Conservation (phyloP, 1,284 basidiomycete genomes). For the Tilletia caries region DNA sequence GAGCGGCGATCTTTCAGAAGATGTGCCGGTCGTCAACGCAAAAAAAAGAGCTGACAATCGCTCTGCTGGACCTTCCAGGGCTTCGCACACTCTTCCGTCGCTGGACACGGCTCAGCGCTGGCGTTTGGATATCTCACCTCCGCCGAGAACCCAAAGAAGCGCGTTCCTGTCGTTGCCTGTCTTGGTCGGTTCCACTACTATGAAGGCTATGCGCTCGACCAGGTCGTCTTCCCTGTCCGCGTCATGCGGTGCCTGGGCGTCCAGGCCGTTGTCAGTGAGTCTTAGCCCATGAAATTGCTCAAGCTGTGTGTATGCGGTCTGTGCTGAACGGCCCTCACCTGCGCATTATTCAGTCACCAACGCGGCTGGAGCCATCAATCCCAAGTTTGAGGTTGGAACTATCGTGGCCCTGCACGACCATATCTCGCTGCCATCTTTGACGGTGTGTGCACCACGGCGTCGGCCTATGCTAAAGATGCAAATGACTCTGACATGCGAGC, state of each 20-base stretch:
- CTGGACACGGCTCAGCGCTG: slow-evolving; percentile 70
- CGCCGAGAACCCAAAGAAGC: slow-evolving; percentile 47
- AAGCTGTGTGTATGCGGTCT: not conserved
- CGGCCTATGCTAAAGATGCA: too few relatives aligned
- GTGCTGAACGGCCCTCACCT: not conserved
- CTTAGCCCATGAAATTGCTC: not conserved
- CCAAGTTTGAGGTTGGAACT: slow-evolving; percentile 70
- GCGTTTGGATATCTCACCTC: slow-evolving; percentile 69
- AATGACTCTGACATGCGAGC: too few relatives aligned
- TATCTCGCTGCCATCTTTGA: slow-evolving; percentile 71
- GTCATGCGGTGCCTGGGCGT: slow-evolving; percentile 72
- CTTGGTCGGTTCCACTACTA: slow-evolving; percentile 79
- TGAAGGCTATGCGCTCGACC: slow-evolving; percentile 66
- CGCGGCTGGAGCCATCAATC: slow-evolving; percentile 74
- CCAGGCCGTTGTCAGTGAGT: slow-evolving; percentile 62
- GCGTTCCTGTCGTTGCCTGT: slow-evolving; percentile 75
- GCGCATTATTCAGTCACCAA: slow-evolving; percentile 74
- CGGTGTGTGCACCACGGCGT: slow-evolving; percentile 48
- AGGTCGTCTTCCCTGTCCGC: slow-evolving; percentile 67
- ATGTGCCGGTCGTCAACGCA: not conserved
- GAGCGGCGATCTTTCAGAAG: not conserved
- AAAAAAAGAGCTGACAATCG: not conserved
- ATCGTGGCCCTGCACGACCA: slow-evolving; percentile 79
- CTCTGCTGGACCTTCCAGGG: slow-evolving; percentile 4
- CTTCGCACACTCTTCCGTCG: slow-evolving; percentile 57